Percentiles rank a stretch among this genome's conserved stretches.
Conservation (phyloP, 202 grass and related monocot species). For the Cymbopogon flexuosus region DNA sequence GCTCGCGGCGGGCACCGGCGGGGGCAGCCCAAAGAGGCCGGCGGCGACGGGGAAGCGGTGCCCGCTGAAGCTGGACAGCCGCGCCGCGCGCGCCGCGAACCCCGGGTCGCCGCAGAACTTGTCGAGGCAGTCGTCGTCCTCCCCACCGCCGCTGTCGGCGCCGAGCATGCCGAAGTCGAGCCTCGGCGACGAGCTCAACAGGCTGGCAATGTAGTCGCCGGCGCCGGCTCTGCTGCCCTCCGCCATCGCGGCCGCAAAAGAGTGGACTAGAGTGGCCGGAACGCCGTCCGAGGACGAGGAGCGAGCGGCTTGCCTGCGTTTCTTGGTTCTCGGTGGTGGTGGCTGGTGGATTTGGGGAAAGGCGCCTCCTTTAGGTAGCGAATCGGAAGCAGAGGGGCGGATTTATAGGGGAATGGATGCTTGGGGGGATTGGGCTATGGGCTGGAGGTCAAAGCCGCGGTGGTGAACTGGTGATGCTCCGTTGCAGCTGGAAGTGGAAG, state of each 20-base stretch:
- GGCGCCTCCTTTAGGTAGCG: conserved; percentile 27
- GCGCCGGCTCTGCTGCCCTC: conserved; percentile 27
- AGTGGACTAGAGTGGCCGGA: not conserved
- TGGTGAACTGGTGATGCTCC: conserved; percentile 40
- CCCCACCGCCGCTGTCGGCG: not conserved
- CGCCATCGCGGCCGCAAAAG: conserved; percentile 33
- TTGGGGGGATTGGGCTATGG: conserved; percentile 33
- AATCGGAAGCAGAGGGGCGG: conserved; percentile 22
- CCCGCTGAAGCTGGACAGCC: conserved; percentile 61
- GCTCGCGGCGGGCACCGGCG: conserved; percentile 34
- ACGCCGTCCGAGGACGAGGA: conserved; percentile 16
- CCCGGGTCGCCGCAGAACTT: conserved; percentile 57
- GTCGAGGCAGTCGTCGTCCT: conserved; percentile 43
- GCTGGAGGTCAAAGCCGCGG: conserved; percentile 40
- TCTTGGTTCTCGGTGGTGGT: not conserved
- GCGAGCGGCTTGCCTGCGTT: not conserved
- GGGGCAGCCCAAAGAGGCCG: conserved; percentile 49
- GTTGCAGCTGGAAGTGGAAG: conserved; percentile 47
- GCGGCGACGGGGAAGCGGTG: conserved; percentile 32
- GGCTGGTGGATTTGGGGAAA: conserved; percentile 16
- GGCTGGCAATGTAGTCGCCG: conserved; percentile 44
- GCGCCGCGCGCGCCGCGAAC: conserved; percentile 59
- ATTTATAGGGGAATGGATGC: conserved; percentile 37
- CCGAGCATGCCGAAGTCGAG: conserved; percentile 38
- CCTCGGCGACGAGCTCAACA: conserved; percentile 45